A percentile compares a stretch with the other conserved stretches of the same genome.
Conservation (phyloP, 2,329 filamentous ascomycete species). For the Pyrenophora tritici-repentis region DNA sequence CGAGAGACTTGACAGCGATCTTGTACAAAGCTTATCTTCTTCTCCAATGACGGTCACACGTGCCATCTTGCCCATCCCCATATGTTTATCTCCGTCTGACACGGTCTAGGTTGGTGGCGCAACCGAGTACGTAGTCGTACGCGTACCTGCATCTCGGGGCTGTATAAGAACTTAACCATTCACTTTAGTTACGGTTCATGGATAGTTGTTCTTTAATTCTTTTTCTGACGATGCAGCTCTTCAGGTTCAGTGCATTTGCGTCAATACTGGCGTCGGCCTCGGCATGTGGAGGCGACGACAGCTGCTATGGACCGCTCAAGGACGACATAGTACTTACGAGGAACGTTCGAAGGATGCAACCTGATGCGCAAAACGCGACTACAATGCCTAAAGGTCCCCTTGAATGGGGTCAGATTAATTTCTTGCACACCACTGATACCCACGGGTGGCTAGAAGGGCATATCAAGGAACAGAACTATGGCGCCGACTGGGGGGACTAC, state of each 20-base stretch:
- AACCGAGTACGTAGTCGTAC: neutral
- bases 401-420: conserved; percentile 68
- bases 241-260: conserved; percentile 12
- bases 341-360: conserved; percentile 52
- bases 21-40: conserved; percentile 29
- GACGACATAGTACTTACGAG: conserved; percentile 49
- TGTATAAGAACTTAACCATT: conserved; percentile 8
- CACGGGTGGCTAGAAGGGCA: conserved; percentile 67
- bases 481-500: conserved; percentile 70
- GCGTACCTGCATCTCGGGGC: neutral
- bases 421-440: conserved; percentile 69
- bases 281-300: conserved; percentile 40
- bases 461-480: conserved; percentile 66
- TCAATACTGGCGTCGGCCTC: conserved; percentile 11
- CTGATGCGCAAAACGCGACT: conserved; percentile 50
- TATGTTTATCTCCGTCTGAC: neutral
- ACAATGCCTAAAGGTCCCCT: conserved; percentile 49
- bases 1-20: conserved; percentile 16
- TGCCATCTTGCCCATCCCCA: conserved; percentile 11
- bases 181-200: neutral
- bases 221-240: conserved; percentile 17
- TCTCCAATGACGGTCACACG: conserved; percentile 20
- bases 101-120: neutral
- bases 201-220: neutral
- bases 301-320: conserved; percentile 48